A percentile compares a stretch with the other conserved stretches of the same genome.
Evolutionary conservation across 345 rosid species (phyloP).

Genomic region (Eutrema yunnanense): DNA sequence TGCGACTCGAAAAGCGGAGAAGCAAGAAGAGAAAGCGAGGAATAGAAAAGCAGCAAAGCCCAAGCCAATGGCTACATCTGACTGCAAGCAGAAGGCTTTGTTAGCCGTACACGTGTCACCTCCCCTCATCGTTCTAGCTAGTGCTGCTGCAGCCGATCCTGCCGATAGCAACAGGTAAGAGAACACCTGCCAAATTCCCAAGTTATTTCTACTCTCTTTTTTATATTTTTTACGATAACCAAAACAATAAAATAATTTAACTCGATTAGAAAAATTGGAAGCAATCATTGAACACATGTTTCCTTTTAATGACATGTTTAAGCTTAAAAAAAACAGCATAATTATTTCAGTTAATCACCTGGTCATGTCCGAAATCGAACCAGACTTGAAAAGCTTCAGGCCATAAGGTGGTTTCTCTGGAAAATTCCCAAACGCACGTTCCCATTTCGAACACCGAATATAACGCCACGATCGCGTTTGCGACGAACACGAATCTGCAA

Average conservation of each 20-base stretch:
- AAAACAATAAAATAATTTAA: not conserved
- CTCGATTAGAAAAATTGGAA: not conserved
- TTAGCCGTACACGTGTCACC: conserved; percentile 42
- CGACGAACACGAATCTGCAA: conserved; percentile 66
- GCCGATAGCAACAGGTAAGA: conserved; percentile 82
- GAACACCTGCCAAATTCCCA: conserved; percentile 45
- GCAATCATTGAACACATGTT: conserved; percentile 20
- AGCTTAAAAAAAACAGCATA: not conserved
- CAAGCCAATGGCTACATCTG: conserved; percentile 62
- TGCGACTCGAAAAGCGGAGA: conserved; percentile 81
- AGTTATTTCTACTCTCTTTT: not conserved
- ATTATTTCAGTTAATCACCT: conserved; percentile 37
- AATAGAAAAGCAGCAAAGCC: conserved; percentile 83
- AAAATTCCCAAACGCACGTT: conserved; percentile 81
- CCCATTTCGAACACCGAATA: conserved; percentile 81
- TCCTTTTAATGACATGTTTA: not conserved
- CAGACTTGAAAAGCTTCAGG: conserved; percentile 86
- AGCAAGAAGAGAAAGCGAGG: conserved; percentile 57
- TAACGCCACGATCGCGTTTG: conserved; percentile 76
- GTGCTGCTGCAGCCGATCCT: conserved; percentile 64
- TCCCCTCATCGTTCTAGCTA: conserved; percentile 58
- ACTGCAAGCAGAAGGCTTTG: conserved; percentile 66
- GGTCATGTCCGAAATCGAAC: conserved; percentile 99
- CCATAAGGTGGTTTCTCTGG: conserved; percentile 60
- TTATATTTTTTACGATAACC: not conserved